Evolutionary conservation across 805 yeast species (phyloP).

Genomic region (Yamadazyma olivae): DNA sequence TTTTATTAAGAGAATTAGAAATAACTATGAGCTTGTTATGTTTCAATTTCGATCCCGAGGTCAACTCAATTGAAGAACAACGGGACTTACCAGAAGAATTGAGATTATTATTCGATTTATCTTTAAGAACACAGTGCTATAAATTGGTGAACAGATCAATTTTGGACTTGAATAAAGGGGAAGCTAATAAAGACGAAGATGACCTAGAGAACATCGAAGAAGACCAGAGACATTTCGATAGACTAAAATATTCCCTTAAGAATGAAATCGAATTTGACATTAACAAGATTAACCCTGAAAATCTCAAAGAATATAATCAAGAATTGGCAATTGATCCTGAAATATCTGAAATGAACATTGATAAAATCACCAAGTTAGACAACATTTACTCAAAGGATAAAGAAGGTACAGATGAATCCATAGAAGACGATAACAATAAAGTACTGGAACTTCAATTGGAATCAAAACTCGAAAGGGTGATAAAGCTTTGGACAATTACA

Average conservation of each 20-base stretch:
- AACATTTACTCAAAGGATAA: slow-evolving; percentile 8
- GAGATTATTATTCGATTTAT: slow-evolving; percentile 52
- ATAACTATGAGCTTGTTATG: slow-evolving; percentile 78
- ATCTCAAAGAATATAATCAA: slow-evolving; percentile 6
- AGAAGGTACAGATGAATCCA: slow-evolving; percentile 6
- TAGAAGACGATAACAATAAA: slow-evolving; percentile 21
- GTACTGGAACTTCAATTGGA: slow-evolving; percentile 23
- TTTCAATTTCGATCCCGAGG: slow-evolving; percentile 39
- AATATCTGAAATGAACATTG: slow-evolving; percentile 1
- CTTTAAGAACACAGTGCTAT: slow-evolving; percentile 64
- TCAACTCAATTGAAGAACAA: slow-evolving; percentile 29
- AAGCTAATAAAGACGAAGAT: slow-evolving; percentile 17
- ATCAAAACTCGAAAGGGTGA: slow-evolving; percentile 49
- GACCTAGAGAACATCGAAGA: slow-evolving; percentile 18
- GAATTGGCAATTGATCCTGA: slow-evolving; percentile 2
- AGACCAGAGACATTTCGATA: slow-evolving; percentile 12
- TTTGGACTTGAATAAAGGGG: slow-evolving; percentile 29
- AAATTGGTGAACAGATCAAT: slow-evolving; percentile 67
- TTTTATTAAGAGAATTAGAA: slow-evolving; percentile 70
- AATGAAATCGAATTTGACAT: slow-evolving; percentile 6
- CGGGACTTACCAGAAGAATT: slow-evolving; percentile 53
- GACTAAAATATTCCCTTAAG: slow-evolving; percentile 5
- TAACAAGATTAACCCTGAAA: slow-evolving; percentile 9
- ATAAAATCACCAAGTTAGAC: slow-evolving; percentile 6
- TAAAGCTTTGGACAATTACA: slow-evolving; percentile 64